Conservation (phyloP, 305 asterid species). For the Withania somnifera region DNA sequence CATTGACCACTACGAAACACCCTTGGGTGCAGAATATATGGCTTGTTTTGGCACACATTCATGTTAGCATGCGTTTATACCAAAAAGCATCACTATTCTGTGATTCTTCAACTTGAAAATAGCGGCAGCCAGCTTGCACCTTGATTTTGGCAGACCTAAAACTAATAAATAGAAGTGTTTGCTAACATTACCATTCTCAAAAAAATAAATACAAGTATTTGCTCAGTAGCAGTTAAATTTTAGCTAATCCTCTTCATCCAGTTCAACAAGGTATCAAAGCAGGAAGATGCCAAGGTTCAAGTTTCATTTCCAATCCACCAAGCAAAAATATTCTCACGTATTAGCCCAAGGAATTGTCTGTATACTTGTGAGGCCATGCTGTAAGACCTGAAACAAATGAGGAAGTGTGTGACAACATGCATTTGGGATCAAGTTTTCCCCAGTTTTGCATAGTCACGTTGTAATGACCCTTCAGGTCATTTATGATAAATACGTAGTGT, state of each 20-base stretch:
- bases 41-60: no score
- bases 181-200: no score
- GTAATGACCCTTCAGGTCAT: no score
- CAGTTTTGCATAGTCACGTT: no score
- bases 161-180: background rate
- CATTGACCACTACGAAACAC: no score
- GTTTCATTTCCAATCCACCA: background rate
- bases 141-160: background rate
- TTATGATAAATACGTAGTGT: no score
- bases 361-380: background rate
- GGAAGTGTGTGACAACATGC: background rate
- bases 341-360: background rate
- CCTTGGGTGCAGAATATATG: background rate
- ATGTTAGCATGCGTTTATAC: no score
- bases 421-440: background rate
- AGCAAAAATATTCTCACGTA: background rate
- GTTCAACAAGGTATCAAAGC: background rate
- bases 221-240: background rate
- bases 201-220: background rate
- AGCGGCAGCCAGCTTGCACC: background rate
- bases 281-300: background rate
- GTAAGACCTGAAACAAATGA: background rate
- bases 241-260: background rate
- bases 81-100: background rate
- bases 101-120: background rate